Base-by-base conservation (phyloP, 257 asterid genomes). In the Petrea volubilis region DNA sequence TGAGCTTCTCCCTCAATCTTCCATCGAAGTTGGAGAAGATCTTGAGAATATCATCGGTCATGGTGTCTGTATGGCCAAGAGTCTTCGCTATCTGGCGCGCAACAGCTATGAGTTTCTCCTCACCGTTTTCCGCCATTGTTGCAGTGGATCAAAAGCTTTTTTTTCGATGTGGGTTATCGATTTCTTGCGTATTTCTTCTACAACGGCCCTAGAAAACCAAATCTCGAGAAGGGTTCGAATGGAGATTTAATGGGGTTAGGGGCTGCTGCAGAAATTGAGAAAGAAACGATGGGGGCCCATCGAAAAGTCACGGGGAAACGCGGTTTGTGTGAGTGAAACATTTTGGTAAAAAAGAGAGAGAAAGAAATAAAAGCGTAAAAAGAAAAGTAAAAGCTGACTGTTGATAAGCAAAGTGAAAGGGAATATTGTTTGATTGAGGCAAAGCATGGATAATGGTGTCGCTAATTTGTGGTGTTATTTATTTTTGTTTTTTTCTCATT, bases 51-150 rank as follows among this genome's bases (percentile, higher is more conserved):
- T 95, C 98, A 47, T 90, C 99, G 15, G 99, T 83, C 96, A 89
- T 94, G 67, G 82, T 91, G 73, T 91, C 96, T 27, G 89, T 88
- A 66, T 90, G 87, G 73, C 98, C 99, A 7, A 95, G 94, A 1
- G 97, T 86, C 79, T 87, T 92, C 7, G 99, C 99, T 55, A 95
- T 95, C 84, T 95, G 96, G 56, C 99, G 97, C 9, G 99, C 99
- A 1, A 92, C 93, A 7, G 95, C 97, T 36, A 93, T 88, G 21
- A 93, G 83, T 88, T 93, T 93, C 74, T 93, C 96, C 78, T 93
- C 98, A 2, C 98, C 99, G 84, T 90, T 90, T 58, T 92, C 99
- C 67, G 94, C 93, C 99, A 92, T 92, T 17, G 31, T 75, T 23
- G 67, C 58, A 64, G 64, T 13, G 68, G 28, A 6, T 14, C 51